Percentiles rank a stretch among this genome's conserved stretches.
Evolutionary conservation across 2,329 filamentous ascomycete species (phyloP).

Genomic region (Diaporthe sp.): DNA sequence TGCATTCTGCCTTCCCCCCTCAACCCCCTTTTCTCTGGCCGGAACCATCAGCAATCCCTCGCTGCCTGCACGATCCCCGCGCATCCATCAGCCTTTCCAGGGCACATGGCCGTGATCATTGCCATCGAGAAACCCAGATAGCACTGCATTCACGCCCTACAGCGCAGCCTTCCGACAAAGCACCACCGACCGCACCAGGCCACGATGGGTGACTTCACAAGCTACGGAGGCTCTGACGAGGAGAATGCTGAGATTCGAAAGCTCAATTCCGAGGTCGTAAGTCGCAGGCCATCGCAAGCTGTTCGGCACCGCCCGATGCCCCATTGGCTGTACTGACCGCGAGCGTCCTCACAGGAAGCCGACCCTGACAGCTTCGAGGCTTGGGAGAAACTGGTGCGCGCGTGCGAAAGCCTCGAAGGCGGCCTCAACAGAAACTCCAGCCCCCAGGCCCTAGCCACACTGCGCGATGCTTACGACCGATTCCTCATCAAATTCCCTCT

Average conservation of each 20-base stretch:
- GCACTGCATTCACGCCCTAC: slow-evolving; percentile 1
- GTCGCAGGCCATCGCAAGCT: slow-evolving; percentile 44
- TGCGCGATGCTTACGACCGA: slow-evolving; percentile 88
- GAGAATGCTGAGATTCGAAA: slow-evolving; percentile 86
- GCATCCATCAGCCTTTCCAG: slow-evolving; percentile 8
- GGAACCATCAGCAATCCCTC: not conserved
- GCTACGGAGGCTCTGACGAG: slow-evolving; percentile 80
- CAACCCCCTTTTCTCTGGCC: slow-evolving; percentile 13
- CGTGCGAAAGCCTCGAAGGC: slow-evolving; percentile 86
- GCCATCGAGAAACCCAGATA: not conserved
- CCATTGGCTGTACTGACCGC: slow-evolving; percentile 25
- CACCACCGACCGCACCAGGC: slow-evolving; percentile 28
- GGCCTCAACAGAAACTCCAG: slow-evolving; percentile 97
- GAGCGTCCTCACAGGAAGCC: slow-evolving; percentile 55
- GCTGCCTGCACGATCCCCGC: slow-evolving; percentile 1
- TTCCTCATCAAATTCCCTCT: slow-evolving; percentile 96
- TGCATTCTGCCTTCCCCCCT: slow-evolving; percentile 2
- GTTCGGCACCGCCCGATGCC: not conserved
- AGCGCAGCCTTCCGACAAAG: slow-evolving; percentile 24
- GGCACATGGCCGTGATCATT: slow-evolving; percentile 22
- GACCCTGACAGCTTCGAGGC: slow-evolving; percentile 92
- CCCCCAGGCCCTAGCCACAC: slow-evolving; percentile 88
- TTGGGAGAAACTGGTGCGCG: slow-evolving; percentile 92
- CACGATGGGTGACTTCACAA: slow-evolving; percentile 75
- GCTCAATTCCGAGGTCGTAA: slow-evolving; percentile 80